phyloP scores from a whole-genome alignment of 164 flowering plant genomes.

The Pachysandra terminalis region DNA sequence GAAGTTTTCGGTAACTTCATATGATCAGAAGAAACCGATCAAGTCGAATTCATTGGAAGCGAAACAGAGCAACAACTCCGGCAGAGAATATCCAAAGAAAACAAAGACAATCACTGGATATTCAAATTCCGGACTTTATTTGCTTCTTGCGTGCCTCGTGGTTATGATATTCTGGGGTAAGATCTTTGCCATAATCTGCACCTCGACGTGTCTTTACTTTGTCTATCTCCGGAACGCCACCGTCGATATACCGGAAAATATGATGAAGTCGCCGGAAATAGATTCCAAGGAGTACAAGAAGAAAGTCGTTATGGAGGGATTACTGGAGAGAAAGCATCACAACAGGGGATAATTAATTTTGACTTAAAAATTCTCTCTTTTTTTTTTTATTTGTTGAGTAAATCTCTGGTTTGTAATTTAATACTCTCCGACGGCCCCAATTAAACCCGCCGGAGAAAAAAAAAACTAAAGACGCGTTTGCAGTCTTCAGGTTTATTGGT shows the following conservation, averaged over 20 bases:
- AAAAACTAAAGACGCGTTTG: too few species aligned
- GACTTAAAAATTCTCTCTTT: not conserved
- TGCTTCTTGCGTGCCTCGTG: not conserved
- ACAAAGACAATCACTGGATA: not conserved
- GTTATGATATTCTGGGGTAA: not conserved
- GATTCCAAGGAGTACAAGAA: slow-evolving; percentile 12
- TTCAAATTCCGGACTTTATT: not conserved
- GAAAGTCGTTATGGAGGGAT: slow-evolving; percentile 21
- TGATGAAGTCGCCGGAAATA: not conserved
- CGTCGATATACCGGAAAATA: not conserved
- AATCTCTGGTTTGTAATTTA: too few species aligned
- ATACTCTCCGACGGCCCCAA: too few species aligned
- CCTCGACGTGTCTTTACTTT: not conserved
- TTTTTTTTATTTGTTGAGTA: too few species aligned
- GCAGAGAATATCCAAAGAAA: not conserved
- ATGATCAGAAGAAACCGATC: not conserved
- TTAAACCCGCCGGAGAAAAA: too few species aligned
- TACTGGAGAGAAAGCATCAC: not conserved
- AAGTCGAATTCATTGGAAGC: not conserved
- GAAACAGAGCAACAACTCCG: not conserved
- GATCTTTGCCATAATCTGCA: not conserved
- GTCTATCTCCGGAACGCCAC: not conserved
- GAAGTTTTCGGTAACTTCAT: not conserved
- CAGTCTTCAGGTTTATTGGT: too few species aligned
- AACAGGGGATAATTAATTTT: not conserved